Evolutionary conservation across 2,329 filamentous ascomycete genomes (phyloP), one percentile per base, ranked within the genome.

Genomic region (Sporothrix variecibatus): DNA sequence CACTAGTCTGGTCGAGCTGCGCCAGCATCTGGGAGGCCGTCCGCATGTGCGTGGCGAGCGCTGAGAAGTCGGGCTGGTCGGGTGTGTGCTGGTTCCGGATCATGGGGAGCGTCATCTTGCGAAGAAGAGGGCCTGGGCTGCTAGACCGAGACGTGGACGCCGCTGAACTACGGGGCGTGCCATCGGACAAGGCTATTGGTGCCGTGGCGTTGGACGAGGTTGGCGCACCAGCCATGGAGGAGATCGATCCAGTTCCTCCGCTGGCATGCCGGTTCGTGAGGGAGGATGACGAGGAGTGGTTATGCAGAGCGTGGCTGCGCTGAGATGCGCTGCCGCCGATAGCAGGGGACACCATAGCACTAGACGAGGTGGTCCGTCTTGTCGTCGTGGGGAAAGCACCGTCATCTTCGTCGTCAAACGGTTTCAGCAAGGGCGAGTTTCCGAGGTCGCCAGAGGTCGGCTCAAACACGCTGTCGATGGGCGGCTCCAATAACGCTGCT

Each of bases 11-110:
- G 75, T 96, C 93, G 11, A 96, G 86, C 79, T 96, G 93, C 17
- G 93, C 92, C 60, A 96, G 85, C 93, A 96, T 96, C 81, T 95
- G 93, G 17, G 93, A 94, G 3, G 93, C 93, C 3, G 93, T 94
- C 26, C 93, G 89, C 93, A 96, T 96, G 81, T 96, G 93, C 15
- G 93, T 95, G 15, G 93, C 94, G 43, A 96, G 84, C 2, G 93
- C 93, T 12, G 92, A 94, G 77, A 95, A 93, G 79, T 96, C 93
- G 1, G 92, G 91, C 80, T 94, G 92, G 74, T 94, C 92, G 12
- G 85, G 83, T 20, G 87, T 84, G 34, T 85, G 85, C 15, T 65
- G 70, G 11, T 87, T 88, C 67, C 88, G 86, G 71, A 86, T 85
- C 64, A 85, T 84, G 23, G 87, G 85, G 34, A 92, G 78, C 3